A percentile compares a stretch with the other conserved stretches of the same genome.
Evolutionary conservation across 2,329 filamentous ascomycete species (phyloP).

Genomic region (Didymella lethalis): DNA sequence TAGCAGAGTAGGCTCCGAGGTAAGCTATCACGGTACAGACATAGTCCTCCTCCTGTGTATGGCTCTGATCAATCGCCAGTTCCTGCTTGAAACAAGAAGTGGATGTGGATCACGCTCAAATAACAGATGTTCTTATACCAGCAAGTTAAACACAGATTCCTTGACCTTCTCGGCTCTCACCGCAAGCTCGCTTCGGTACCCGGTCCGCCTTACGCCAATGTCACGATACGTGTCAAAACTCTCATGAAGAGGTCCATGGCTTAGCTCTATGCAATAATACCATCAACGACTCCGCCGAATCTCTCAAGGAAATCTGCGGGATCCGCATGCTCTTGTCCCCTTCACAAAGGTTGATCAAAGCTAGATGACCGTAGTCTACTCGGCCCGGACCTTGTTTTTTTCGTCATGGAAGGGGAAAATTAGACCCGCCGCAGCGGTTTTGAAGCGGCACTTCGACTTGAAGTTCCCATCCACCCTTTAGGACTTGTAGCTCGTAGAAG

Average conservation of each 20-base stretch:
- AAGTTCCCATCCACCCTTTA: neutral
- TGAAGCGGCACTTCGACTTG: neutral
- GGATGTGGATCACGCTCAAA: neutral
- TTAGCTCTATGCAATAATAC: too few species aligned
- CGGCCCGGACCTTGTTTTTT: too few species aligned
- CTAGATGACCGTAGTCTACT: too few species aligned
- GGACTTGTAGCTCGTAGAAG: neutral
- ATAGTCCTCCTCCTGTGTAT: neutral
- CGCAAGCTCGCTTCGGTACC: neutral
- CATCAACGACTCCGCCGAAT: too few species aligned
- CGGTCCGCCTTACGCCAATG: too few species aligned
- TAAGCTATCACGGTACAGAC: neutral
- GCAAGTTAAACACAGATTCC: neutral
- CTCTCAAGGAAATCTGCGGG: too few species aligned
- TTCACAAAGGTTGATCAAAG: too few species aligned
- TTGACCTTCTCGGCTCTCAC: neutral
- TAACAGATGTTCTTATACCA: neutral
- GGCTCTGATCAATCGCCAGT: neutral
- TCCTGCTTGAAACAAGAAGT: neutral
- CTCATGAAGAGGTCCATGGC: neutral
- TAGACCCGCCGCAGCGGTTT: neutral
- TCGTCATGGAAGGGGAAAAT: too few species aligned
- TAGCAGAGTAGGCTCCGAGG: neutral
- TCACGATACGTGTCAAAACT: neutral
- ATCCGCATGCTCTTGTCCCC: too few species aligned